A percentile compares a stretch with the other conserved stretches of the same genome.
Evolutionary conservation across 768 basidiomycete species (phyloP).

Genomic region (Coprinellus micaceus): DNA sequence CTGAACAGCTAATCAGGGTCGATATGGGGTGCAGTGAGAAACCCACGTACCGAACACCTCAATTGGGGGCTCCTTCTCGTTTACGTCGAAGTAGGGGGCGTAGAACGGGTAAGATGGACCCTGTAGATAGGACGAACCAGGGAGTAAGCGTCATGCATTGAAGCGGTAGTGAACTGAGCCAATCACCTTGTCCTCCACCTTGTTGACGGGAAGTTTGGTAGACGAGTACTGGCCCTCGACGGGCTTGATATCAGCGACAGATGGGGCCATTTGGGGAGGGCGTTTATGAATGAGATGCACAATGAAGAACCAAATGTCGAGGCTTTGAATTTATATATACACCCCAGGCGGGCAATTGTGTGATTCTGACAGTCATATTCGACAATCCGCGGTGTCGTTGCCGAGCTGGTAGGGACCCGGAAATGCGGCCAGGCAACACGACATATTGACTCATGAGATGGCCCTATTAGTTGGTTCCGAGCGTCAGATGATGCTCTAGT

Average conservation of each 20-base stretch:
- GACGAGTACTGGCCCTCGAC: too few relatives aligned
- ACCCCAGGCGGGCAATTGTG: too few relatives aligned
- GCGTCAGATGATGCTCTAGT: too few relatives aligned
- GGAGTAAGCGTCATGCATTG: slow-evolving; percentile 26
- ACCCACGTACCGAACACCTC: slow-evolving; percentile 45
- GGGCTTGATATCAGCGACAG: slow-evolving; percentile 7
- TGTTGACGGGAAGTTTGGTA: slow-evolving; percentile 4
- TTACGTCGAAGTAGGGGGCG: slow-evolving; percentile 41
- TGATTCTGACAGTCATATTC: too few relatives aligned
- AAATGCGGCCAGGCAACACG: too few relatives aligned
- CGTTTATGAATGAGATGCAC: too few relatives aligned
- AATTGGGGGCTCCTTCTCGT: slow-evolving; percentile 49
- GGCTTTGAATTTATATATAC: too few relatives aligned
- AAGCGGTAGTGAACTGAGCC: background rate
- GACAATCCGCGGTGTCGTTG: too few relatives aligned
- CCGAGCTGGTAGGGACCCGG: too few relatives aligned
- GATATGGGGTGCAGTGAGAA: slow-evolving; percentile 40
- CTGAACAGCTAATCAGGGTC: slow-evolving; percentile 31
- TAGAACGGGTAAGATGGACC: slow-evolving; percentile 49
- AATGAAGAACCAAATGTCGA: too few relatives aligned
- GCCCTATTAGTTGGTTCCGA: too few relatives aligned
- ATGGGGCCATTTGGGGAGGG: slow-evolving; percentile 3
- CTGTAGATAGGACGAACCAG: slow-evolving; percentile 20
- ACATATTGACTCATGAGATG: too few relatives aligned
- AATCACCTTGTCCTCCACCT: background rate